Evolutionary conservation across 768 basidiomycete species (phyloP), one percentile per base, ranked within the genome.

Genomic region (Psilocybe cyanescens): DNA sequence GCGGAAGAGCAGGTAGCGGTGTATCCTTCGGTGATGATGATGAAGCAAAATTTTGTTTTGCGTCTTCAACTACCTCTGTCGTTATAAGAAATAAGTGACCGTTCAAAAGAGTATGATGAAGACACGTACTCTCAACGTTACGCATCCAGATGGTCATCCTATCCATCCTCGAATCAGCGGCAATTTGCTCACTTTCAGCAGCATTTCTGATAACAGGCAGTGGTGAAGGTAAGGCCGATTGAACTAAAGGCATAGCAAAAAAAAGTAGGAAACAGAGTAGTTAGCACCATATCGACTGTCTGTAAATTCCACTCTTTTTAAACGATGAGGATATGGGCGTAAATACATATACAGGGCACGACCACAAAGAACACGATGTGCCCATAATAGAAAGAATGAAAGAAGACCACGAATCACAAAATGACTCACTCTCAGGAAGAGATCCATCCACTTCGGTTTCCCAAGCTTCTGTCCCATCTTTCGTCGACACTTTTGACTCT

Each of bases 61-160:
- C 87, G 67, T 93, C 93, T 69, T 92, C 89, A 6, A 93, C 89
- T 14, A 93, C 91, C 77, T 85, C 92, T 94, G 72, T 53, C 64
- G 59, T 57, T 12, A 39, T 16, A 44, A 44, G 9, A 44, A 11
- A 16, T 44, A n/a, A 44, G 41, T 12, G n/a, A 16, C 41, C 11
- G 14, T n/a, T n/a, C n/a, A 12, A n/a, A n/a, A 6, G 14, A 50
- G 46, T 29, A 44, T 29, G 33, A 53, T 50, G 28, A 44, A 31
- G 35, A 37, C 8, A 84, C 91, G 70, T 72, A 93, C 92, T 89
- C 75, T 94, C 92, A 14, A 93, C 90, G 60, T 86, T 91, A 65
- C 84, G 84, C 75, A 92, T 89, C 93, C 93, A 94, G 55, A 89
- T 76, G 1, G 86, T 82, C 89, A 94, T 87, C 55, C 92, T 80